phyloP scores from a whole-genome alignment of 1,284 basidiomycete genomes.

The Ceratobasidium sp. region DNA sequence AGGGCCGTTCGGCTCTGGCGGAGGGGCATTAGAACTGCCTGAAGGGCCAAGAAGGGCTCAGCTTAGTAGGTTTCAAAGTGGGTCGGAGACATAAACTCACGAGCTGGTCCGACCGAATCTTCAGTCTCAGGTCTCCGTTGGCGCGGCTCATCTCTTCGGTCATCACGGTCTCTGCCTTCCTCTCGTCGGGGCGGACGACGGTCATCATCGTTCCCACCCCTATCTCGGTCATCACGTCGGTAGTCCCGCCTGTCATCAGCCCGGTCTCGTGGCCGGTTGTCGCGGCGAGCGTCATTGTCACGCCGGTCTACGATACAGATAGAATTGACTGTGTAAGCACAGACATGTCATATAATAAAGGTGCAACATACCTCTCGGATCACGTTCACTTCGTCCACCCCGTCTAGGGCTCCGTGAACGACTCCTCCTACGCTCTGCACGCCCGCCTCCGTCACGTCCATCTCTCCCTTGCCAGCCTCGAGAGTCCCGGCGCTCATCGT shows the following conservation, averaged over 20 bases:
- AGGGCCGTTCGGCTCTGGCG: slow-evolving; percentile 60
- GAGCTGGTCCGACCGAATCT: slow-evolving; percentile 54
- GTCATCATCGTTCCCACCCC: slow-evolving; percentile 47
- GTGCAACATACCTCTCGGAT: slow-evolving; percentile 31
- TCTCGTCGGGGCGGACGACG: slow-evolving; percentile 48
- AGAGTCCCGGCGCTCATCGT: slow-evolving; percentile 49
- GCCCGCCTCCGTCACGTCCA: slow-evolving; percentile 49
- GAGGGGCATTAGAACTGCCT: slow-evolving; percentile 5
- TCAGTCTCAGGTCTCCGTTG: slow-evolving; percentile 48
- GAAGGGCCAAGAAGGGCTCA: background rate
- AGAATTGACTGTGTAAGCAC: slow-evolving; percentile 29
- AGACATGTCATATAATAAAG: background rate
- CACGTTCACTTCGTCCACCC: slow-evolving; percentile 26
- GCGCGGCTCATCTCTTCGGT: slow-evolving; percentile 31
- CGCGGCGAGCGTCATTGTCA: slow-evolving; percentile 43
- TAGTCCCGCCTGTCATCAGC: slow-evolving; percentile 48
- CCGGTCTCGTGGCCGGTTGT: slow-evolving; percentile 39
- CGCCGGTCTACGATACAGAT: slow-evolving; percentile 46
- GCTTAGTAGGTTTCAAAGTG: slow-evolving; percentile 15
- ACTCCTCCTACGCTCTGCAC: slow-evolving; percentile 53
- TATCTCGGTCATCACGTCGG: slow-evolving; percentile 56
- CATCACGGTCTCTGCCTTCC: slow-evolving; percentile 49
- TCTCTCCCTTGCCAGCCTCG: slow-evolving; percentile 46
- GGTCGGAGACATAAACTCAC: slow-evolving; percentile 51
- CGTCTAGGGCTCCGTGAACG: slow-evolving; percentile 45